Conservation (phyloP, 768 basidiomycete species). For the Bullera alba region DNA sequence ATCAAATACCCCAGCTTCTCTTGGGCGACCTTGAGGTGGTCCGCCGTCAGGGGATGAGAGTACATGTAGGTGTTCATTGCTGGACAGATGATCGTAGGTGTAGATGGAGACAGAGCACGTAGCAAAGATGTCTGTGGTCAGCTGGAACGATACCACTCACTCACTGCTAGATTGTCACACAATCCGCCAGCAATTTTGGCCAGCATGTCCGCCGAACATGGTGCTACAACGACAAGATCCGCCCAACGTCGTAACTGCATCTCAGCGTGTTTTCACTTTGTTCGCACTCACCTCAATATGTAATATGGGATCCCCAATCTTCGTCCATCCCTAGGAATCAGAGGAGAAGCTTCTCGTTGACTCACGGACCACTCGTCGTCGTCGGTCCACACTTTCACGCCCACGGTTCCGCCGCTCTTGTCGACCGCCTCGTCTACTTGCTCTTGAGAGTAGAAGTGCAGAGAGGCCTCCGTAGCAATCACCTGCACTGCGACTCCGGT, state of each 20-base stretch:
- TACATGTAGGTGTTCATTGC: constrained; percentile 99
- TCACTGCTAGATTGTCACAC: constrained; percentile 73
- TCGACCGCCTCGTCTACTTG: constrained; percentile 18
- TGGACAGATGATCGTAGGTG: constrained; percentile 84
- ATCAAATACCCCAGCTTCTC: constrained; percentile 74
- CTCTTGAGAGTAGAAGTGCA: constrained; percentile 62
- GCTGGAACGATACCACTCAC: constrained; percentile 24
- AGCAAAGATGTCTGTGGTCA: constrained; percentile 55
- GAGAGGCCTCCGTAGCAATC: constrained; percentile 67
- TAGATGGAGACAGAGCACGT: constrained; percentile 72
- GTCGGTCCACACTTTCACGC: constrained; percentile 75
- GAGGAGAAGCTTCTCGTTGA: constrained; percentile 8
- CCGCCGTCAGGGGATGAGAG: constrained; percentile 79
- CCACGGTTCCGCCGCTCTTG: constrained; percentile 22
- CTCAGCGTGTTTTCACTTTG: not conserved
- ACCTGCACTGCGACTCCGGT: constrained; percentile 70
- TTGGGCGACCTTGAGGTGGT: constrained; percentile 67
- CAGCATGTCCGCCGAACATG: constrained; percentile 94
- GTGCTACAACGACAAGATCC: constrained; percentile 87
- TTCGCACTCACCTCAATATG: constrained; percentile 88
- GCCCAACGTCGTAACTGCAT: constrained; percentile 62
- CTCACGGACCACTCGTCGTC: constrained; percentile 87
- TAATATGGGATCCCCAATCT: constrained; percentile 82
- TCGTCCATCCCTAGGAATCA: constrained; percentile 56
- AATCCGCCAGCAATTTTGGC: constrained; percentile 82